phyloP scores from a whole-genome alignment of 805 yeast genomes.

The Hanseniaspora mollemarum region DNA sequence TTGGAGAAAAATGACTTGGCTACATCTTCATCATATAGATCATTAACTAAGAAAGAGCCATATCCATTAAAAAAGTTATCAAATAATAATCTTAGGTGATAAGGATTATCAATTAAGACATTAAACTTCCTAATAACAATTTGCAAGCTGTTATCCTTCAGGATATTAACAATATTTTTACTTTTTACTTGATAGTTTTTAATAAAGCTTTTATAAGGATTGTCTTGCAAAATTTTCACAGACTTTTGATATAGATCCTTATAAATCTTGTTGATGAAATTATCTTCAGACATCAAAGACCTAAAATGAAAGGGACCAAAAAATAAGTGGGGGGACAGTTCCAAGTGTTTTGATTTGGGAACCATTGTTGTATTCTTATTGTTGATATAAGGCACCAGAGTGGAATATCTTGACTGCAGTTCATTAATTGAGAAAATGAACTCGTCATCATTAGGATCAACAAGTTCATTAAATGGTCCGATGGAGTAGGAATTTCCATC shows the following conservation, averaged over 20 bases:
- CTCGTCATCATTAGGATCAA: background rate
- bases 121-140: background rate
- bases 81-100: background rate
- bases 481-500: background rate
- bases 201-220: background rate
- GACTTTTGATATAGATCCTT: background rate
- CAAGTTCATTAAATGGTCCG: background rate
- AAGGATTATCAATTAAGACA: conserved; percentile 1
- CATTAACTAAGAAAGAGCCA: background rate
- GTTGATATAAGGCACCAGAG: background rate
- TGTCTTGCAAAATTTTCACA: background rate
- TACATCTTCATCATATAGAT: background rate
- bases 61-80: background rate
- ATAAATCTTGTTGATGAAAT: background rate
- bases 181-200: background rate
- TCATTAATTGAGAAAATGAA: background rate
- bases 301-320: conserved; percentile 9
- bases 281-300: background rate
- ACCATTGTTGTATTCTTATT: background rate
- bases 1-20: background rate
- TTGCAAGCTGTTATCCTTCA: background rate
- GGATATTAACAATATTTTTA: background rate
- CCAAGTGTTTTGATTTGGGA: background rate
- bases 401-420: background rate
- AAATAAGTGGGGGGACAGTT: background rate